Conservation (phyloP, 1,139 yeast species). For the Zhuliangozyma parablackwelliae region DNA sequence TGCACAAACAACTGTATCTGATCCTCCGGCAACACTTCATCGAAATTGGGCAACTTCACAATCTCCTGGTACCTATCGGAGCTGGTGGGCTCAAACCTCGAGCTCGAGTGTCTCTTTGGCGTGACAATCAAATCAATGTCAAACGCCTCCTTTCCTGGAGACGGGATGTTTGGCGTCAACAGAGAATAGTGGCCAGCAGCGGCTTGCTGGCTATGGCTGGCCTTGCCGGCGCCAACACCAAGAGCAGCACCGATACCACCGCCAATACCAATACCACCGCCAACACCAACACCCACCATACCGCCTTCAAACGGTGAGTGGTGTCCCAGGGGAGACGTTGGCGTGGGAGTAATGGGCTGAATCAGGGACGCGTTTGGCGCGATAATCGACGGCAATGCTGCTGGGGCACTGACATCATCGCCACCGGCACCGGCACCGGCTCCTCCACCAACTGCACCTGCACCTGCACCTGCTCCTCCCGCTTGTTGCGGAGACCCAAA, state of each 20-base stretch:
- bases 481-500: not conserved
- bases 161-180: conserved; percentile 37
- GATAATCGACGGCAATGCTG: conserved; percentile 8
- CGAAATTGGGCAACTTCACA: conserved; percentile 79
- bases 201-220: conserved; percentile 25
- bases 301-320: conserved; percentile 4
- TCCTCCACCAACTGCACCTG: too few species aligned
- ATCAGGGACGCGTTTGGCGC: conserved; percentile 2
- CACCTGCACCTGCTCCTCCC: not conserved
- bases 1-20: conserved; percentile 78
- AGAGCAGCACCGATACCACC: not conserved
- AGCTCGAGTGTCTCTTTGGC: conserved; percentile 91
- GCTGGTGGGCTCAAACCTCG: conserved; percentile 80
- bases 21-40: conserved; percentile 85
- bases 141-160: conserved; percentile 41
- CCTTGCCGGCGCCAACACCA: conserved; percentile 8
- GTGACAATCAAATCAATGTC: conserved; percentile 49
- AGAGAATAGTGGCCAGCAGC: conserved; percentile 27
- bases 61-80: conserved; percentile 62
- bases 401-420: conserved; percentile 2
- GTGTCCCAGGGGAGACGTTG: conserved; percentile 8
- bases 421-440: too few species aligned
- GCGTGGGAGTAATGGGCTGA: conserved; percentile 23
- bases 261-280: not conserved
- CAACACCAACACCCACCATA: not conserved